Base-by-base conservation (phyloP, 352 stramenopile genomes). In the Phytophthora pistaciae region DNA sequence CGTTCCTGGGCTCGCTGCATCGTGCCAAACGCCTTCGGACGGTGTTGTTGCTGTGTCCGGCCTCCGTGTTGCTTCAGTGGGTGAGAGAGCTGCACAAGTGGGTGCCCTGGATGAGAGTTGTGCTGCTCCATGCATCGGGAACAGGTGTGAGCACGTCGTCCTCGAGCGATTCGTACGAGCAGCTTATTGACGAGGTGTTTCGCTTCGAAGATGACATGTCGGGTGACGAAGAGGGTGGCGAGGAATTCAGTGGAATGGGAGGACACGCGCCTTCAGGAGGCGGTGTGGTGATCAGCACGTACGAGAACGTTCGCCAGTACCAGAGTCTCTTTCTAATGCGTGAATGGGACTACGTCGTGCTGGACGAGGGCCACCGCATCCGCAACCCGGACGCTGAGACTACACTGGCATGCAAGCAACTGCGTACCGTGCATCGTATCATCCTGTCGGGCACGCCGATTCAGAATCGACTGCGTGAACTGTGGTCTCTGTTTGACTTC, bases 401-500 rank as follows among this genome's bases (percentile, higher is more conserved):
- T 50, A 99, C 97, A 25, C 70, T 98, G 44, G 94, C 95, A 27
- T 98, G 95, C 79, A 99, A 99, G 66, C 83, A 95, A 63, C 69
- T 98, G 31, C 82, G 84, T 25, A 96, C 92, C 0, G 80, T 97
- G 13, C 94, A 99, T 72, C 91, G 97, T 18, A 85, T 99, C 31
- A 93, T 98, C 8, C 80, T 99, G 27, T 97, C 83, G 50, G 95
- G 96, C 23, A 98, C 95, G 5, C 94, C 94, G 0, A 95, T 97
- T 64, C 90, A 96, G 83, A 99, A 99, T 77, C 97, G 93, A 33
- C 79, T 99, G 56, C 84, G 84, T 31, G 98, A 99, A 72, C 82
- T 99, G 18, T 99, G 98, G 98, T 98, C 91, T 11, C 76, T 99
- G 2, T 99, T 99, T 77, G 98, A 99, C 74, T 99, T 99, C 82